Conservation (phyloP, 2,329 filamentous ascomycete species). For the Pseudocercospora macadamiae region DNA sequence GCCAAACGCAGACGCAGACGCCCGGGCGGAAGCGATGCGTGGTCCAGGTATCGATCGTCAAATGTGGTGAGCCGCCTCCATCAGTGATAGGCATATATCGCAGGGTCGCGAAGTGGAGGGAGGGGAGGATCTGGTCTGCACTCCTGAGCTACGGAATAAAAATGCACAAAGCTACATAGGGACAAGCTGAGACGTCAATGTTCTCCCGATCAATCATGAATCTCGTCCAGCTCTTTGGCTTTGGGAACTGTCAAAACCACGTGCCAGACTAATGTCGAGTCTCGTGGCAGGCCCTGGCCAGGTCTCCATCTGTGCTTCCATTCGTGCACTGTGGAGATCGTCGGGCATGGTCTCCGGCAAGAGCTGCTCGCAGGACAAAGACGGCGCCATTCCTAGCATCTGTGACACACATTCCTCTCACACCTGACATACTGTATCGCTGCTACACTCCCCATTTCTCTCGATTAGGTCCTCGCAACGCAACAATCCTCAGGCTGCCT, state of each 20-base stretch:
- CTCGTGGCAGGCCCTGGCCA: background rate
- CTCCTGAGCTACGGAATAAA: background rate
- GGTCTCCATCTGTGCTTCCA: too few species aligned
- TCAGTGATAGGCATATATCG: constrained; percentile 2
- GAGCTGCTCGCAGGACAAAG: background rate
- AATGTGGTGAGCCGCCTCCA: background rate
- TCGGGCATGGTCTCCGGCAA: background rate
- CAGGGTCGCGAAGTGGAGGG: constrained; percentile 2
- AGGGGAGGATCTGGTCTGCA: background rate
- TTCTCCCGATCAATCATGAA: background rate
- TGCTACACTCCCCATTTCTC: too few species aligned
- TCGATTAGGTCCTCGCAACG: background rate
- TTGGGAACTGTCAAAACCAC: background rate
- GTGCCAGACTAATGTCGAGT: constrained; percentile 2
- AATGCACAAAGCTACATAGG: background rate
- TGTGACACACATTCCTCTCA: too few species aligned
- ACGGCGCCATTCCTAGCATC: too few species aligned
- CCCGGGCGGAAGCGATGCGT: background rate
- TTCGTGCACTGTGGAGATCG: constrained; percentile 3
- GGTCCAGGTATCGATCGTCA: background rate
- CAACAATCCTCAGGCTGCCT: background rate
- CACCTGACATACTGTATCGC: too few species aligned
- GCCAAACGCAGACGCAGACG: too few species aligned
- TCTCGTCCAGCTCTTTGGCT: background rate
- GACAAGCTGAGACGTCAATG: background rate